phyloP scores from a whole-genome alignment of 352 stramenopile genomes.

The Globisporangium middletonii region DNA sequence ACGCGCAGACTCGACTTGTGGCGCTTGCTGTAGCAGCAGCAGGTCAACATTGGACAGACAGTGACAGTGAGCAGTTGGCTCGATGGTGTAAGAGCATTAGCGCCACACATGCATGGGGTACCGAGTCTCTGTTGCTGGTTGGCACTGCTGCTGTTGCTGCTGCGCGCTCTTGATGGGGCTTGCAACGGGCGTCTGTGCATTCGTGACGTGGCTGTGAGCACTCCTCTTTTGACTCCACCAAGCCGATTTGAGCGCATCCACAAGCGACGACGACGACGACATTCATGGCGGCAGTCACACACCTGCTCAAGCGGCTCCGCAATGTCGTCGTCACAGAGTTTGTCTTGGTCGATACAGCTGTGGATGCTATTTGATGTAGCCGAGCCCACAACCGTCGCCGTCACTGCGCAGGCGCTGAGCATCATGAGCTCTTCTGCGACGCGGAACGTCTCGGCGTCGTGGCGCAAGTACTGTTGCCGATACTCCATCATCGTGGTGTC shows the following conservation, averaged over 20 bases:
- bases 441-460: constrained; percentile 69
- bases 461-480: constrained; percentile 15
- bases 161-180: constrained; percentile 6
- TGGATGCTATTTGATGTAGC: not conserved
- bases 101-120: not conserved
- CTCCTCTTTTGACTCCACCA: too few species aligned
- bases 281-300: not conserved
- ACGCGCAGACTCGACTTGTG: constrained; percentile 11
- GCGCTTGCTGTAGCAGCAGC: constrained; percentile 2
- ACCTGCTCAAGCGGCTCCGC: not conserved
- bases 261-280: not conserved
- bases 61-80: too few species aligned
- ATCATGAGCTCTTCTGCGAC: constrained; percentile 76
- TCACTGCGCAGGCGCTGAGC: constrained; percentile 35
- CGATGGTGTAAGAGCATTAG: not conserved
- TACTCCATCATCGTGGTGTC: constrained; percentile 22
- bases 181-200: not conserved
- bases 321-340: constrained; percentile 1
- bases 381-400: not conserved
- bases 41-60: not conserved
- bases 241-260: not conserved
- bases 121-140: not conserved
- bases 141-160: not conserved
- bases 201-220: too few species aligned
- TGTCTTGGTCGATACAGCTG: not conserved